Evolutionary conservation across 2,329 filamentous ascomycete species (phyloP).

Genomic region (Colletotrichum sp.): DNA sequence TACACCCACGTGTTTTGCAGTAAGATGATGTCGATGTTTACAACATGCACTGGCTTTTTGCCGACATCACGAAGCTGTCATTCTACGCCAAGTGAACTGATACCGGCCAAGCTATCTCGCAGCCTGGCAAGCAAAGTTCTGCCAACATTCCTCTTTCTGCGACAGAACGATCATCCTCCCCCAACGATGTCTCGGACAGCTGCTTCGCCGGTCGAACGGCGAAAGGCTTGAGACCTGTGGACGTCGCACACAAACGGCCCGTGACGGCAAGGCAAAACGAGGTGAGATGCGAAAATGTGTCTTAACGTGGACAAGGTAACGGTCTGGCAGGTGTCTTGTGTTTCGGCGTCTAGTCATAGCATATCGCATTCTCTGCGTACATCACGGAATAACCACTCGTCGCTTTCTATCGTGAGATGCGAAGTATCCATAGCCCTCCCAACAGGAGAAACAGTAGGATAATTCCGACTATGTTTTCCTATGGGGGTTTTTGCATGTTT

Average conservation of each 20-base stretch:
- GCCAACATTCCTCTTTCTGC: background rate
- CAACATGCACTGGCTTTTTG: too few relatives aligned
- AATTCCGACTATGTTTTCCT: background rate
- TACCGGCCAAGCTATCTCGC: background rate
- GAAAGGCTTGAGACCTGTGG: background rate
- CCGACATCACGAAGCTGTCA: too few relatives aligned
- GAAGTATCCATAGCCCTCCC: background rate
- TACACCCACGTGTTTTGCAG: too few relatives aligned
- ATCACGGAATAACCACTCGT: background rate
- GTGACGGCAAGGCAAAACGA: background rate
- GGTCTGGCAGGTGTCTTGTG: background rate
- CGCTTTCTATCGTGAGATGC: background rate
- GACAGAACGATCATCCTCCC: background rate
- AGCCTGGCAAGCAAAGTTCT: background rate
- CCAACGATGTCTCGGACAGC: background rate
- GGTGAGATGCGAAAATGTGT: background rate
- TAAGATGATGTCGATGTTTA: too few relatives aligned
- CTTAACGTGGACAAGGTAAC: background rate
- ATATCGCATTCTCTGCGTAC: background rate
- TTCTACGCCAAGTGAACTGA: background rate
- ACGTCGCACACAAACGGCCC: background rate
- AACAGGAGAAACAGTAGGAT: fast-evolving
- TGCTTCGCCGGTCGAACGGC: background rate
- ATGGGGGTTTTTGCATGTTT: background rate
- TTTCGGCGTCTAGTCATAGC: background rate